Conservation (phyloP, 176 grass and related monocot genomes). For the Leersia perrieri region DNA sequence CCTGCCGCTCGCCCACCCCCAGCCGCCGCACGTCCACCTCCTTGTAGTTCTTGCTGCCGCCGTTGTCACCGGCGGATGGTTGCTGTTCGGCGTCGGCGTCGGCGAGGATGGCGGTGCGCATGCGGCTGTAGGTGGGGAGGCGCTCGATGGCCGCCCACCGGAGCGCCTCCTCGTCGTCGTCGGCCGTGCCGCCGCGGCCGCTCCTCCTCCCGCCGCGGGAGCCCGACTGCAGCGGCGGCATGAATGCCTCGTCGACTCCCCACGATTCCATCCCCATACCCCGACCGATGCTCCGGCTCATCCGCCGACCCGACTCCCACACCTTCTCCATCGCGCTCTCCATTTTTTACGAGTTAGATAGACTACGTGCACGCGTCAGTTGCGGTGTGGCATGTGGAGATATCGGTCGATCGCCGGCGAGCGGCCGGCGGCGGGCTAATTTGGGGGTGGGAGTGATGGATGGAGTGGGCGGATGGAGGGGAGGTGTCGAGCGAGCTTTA, state of each 20-base stretch:
- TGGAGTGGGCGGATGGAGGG: too few species aligned
- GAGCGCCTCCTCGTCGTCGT: conserved; percentile 88
- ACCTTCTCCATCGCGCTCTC: conserved; percentile 66
- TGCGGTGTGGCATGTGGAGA: too few species aligned
- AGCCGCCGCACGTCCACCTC: conserved; percentile 91
- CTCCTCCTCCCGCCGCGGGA: not conserved
- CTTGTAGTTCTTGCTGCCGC: conserved; percentile 37
- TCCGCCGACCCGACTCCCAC: conserved; percentile 74
- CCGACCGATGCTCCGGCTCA: conserved; percentile 68
- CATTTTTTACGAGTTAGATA: too few species aligned
- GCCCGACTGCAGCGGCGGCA: too few species aligned
- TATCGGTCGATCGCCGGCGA: not conserved
- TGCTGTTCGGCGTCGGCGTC: not conserved
- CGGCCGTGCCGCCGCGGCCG: conserved; percentile 9
- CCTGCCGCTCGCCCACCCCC: conserved; percentile 63
- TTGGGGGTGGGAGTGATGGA: too few species aligned
- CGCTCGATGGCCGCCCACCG: conserved; percentile 89
- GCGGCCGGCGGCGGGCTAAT: too few species aligned
- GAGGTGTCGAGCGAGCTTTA: too few species aligned
- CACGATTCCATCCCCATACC: conserved; percentile 81
- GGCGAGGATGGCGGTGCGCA: conserved; percentile 71
- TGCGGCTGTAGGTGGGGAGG: conserved; percentile 79
- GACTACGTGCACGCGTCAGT: too few species aligned
- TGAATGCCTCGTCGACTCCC: conserved; percentile 85
- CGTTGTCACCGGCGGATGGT: not conserved